Evolutionary conservation across 2,329 filamentous ascomycete species (phyloP).

Genomic region (Thielaviopsis punctulata): DNA sequence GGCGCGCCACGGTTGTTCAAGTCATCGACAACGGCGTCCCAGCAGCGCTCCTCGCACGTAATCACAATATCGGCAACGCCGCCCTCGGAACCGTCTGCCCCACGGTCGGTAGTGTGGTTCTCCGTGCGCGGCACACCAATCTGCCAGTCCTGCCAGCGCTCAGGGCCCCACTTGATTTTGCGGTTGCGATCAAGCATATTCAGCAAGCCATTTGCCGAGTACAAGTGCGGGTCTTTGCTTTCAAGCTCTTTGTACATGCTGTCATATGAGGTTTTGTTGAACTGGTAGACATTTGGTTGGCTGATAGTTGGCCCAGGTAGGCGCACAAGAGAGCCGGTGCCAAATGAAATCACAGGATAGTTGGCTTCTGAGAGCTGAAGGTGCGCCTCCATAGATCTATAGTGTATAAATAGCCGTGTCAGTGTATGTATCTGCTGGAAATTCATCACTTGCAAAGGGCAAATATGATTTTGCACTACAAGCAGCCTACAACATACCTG

Average conservation of each 20-base stretch:
- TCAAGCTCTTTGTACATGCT: conserved; percentile 86
- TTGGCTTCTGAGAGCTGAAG: conserved; percentile 69
- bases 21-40: conserved; percentile 94
- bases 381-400: conserved; percentile 95
- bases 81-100: conserved; percentile 64
- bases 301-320: conserved; percentile 80
- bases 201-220: conserved; percentile 79
- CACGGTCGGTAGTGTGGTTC: conserved; percentile 59
- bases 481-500: conserved; percentile 38
- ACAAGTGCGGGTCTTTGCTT: conserved; percentile 69
- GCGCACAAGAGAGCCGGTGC: conserved; percentile 85
- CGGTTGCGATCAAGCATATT: conserved; percentile 93
- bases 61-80: conserved; percentile 89
- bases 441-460: too few species aligned
- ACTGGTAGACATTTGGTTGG: conserved; percentile 93
- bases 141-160: conserved; percentile 96
- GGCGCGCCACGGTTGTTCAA: conserved; percentile 69
- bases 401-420: not conserved
- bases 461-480: conserved; percentile 11
- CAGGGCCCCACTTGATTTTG: conserved; percentile 83
- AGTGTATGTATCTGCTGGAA: too few species aligned
- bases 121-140: conserved; percentile 61
- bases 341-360: conserved; percentile 96
- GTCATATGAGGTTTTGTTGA: conserved; percentile 92
- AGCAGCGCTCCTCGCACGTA: conserved; percentile 93